phyloP scores from a whole-genome alignment of 2,329 filamentous ascomycete species.

The Neurospora sp. region DNA sequence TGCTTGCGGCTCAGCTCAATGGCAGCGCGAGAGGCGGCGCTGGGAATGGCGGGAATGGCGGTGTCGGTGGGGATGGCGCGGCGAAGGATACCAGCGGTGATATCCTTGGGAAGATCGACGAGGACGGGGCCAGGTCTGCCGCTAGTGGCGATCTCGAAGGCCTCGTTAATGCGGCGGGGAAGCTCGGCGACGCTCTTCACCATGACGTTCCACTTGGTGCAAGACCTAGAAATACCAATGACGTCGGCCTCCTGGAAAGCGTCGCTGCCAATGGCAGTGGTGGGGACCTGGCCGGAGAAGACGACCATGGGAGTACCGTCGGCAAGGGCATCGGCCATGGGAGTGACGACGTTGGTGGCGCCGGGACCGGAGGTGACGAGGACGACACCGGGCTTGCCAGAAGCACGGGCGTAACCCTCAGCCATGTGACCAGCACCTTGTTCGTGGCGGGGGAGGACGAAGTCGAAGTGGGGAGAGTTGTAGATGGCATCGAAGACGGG shows the following conservation, averaged over 20 bases:
- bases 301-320: constrained; percentile 96
- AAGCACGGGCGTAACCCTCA: constrained; percentile 89
- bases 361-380: constrained; percentile 94
- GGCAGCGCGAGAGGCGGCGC: constrained; percentile 74
- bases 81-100: constrained; percentile 76
- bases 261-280: constrained; percentile 83
- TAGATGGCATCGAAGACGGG: constrained; percentile 98
- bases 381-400: constrained; percentile 89
- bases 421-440: constrained; percentile 99
- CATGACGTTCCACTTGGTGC: constrained; percentile 99
- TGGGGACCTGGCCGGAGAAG: constrained; percentile 88
- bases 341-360: constrained; percentile 92
- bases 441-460: constrained; percentile 90
- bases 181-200: constrained; percentile 92
- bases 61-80: constrained; percentile 72
- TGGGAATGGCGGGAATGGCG: constrained; percentile 69
- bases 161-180: constrained; percentile 89
- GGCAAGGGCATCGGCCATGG: constrained; percentile 90
- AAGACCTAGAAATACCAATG: constrained; percentile 84
- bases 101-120: constrained; percentile 92
- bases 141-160: constrained; percentile 93
- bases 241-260: constrained; percentile 97
- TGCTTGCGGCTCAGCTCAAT: constrained; percentile 64
- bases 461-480: constrained; percentile 94
- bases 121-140: constrained; percentile 90